These are phyloP conservation scores for Williopsis jadinii DNA, from an alignment of 1,139 yeast species.

Conservation along the genomic window DNA sequence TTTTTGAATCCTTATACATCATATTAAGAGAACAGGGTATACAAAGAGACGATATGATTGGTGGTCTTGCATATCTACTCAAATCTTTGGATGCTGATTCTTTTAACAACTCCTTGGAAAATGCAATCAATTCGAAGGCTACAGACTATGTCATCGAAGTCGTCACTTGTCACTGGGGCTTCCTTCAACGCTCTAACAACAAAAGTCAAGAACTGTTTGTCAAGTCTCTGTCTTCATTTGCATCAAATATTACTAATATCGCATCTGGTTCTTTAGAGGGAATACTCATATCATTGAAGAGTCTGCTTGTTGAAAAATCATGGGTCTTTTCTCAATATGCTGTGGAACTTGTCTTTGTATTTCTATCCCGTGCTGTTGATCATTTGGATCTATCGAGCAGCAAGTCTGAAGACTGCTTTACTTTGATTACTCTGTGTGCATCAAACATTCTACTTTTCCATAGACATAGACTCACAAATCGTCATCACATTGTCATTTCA, in stretches of 20 bases:
- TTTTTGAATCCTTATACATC: slow-evolving; percentile 28
- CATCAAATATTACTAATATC: slow-evolving; percentile 13
- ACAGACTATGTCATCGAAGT: slow-evolving; percentile 8
- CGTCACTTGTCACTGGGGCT: slow-evolving; percentile 15
- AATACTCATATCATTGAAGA: slow-evolving; percentile 27
- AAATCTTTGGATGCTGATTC: slow-evolving; percentile 2
- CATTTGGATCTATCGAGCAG: slow-evolving; percentile 8
- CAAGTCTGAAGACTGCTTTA: slow-evolving; percentile 31
- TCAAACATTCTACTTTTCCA: slow-evolving; percentile 59
- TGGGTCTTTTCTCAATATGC: slow-evolving; percentile 67
- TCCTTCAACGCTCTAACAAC: slow-evolving; percentile 10
- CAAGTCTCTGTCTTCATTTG: slow-evolving; percentile 22
- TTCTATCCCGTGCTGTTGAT: slow-evolving; percentile 28
- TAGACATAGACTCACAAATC: slow-evolving; percentile 58
- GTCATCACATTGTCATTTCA: slow-evolving; percentile 60
- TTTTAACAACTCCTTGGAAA: slow-evolving; percentile 15
- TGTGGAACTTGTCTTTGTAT: slow-evolving; percentile 44
- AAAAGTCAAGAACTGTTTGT: slow-evolving; percentile 19
- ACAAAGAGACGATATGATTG: slow-evolving; percentile 3
- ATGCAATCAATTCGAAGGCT: too few relatives aligned
- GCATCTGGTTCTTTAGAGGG: neutral
- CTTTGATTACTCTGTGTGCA: slow-evolving; percentile 35
- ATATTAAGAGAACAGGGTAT: slow-evolving; percentile 22
- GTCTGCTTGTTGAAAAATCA: slow-evolving; percentile 38
- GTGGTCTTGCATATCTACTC: slow-evolving; percentile 8